A percentile compares a stretch with the other conserved stretches of the same genome.
Evolutionary conservation across 2,329 filamentous ascomycete genomes (phyloP).

Genomic region (Alternaria hordeiaustralica): DNA sequence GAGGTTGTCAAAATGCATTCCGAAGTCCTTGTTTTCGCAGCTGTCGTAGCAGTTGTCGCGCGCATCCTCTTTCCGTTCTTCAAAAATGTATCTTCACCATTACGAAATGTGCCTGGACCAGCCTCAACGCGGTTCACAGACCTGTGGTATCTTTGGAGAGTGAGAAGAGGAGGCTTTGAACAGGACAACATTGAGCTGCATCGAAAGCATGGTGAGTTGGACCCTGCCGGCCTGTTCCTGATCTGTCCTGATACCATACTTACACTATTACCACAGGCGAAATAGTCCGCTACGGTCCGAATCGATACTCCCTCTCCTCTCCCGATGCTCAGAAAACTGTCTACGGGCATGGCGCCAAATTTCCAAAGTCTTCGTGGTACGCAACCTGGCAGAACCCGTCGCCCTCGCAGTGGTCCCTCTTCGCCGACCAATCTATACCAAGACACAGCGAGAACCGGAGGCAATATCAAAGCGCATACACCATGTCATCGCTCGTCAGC

Average conservation of each 20-base stretch:
- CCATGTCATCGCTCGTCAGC: slow-evolving; percentile 41
- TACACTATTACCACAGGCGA: slow-evolving; percentile 2
- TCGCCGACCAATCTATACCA: slow-evolving; percentile 46
- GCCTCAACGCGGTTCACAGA: slow-evolving; percentile 15
- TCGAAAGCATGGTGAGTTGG: slow-evolving; percentile 10
- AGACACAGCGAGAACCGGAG: slow-evolving; percentile 48
- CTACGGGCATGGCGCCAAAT: slow-evolving; percentile 28
- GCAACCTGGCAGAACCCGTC: slow-evolving; percentile 16
- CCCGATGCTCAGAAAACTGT: slow-evolving; percentile 19
- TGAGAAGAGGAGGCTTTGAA: slow-evolving; percentile 10
- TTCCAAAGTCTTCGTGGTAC: slow-evolving; percentile 29
- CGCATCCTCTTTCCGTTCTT: slow-evolving; percentile 11
- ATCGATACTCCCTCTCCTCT: slow-evolving; percentile 13
- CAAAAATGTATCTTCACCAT: slow-evolving; percentile 7
- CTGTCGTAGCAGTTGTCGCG: slow-evolving; percentile 3
- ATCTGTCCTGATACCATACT: not conserved
- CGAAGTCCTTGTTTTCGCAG: not conserved
- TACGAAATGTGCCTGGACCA: slow-evolving; percentile 16
- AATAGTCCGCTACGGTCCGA: slow-evolving; percentile 14
- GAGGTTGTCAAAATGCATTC: slow-evolving; percentile 4
- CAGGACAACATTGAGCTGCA: slow-evolving; percentile 20
- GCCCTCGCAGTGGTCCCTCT: slow-evolving; percentile 44
- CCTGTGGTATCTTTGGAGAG: slow-evolving; percentile 19
- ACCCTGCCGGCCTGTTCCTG: not conserved
- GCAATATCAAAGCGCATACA: slow-evolving; percentile 24